A percentile compares a stretch with the other conserved stretches of the same genome.
These are phyloP conservation scores for Actinomortierella ambigua DNA, from an alignment of 371 early-diverging fungal species.

Conservation along the genomic window DNA sequence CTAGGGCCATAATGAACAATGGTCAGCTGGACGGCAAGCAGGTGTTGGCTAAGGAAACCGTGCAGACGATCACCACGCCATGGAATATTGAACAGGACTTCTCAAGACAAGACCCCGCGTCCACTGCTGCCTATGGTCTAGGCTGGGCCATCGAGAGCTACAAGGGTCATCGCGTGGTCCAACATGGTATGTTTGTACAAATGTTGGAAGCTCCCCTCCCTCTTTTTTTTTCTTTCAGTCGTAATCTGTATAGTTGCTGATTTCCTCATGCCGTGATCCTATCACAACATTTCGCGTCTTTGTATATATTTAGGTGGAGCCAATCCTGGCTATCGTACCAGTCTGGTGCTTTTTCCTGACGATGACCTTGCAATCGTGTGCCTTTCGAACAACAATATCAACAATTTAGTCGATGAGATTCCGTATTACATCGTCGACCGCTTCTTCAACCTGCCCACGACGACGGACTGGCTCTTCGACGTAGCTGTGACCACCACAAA, in stretches of 20 bases:
- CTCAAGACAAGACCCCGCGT: neutral
- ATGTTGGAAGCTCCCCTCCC: too few relatives aligned
- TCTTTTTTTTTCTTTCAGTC: too few relatives aligned
- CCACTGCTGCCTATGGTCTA: slow-evolving; percentile 7
- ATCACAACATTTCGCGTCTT: too few relatives aligned
- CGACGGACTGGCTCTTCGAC: slow-evolving; percentile 11
- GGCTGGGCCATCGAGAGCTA: slow-evolving; percentile 8
- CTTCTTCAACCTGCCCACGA: slow-evolving; percentile 2
- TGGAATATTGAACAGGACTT: neutral
- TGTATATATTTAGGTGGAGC: slow-evolving; percentile 6
- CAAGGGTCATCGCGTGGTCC: slow-evolving; percentile 12
- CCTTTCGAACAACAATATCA: neutral
- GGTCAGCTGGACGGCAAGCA: slow-evolving; percentile 13
- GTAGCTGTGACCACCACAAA: neutral
- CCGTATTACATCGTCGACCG: slow-evolving; percentile 7
- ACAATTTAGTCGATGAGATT: neutral
- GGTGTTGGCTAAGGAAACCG: slow-evolving; percentile 7
- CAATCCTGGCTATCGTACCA: slow-evolving; percentile 3
- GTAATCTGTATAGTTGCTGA: too few relatives aligned
- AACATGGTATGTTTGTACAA: slow-evolving; percentile 10
- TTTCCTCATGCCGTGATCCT: too few relatives aligned
- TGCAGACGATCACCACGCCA: neutral
- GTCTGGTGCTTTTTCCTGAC: slow-evolving; percentile 10
- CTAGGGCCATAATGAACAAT: slow-evolving; percentile 1
- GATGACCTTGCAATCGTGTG: slow-evolving; percentile 8